A percentile compares a stretch with the other conserved stretches of the same genome.
Conservation (phyloP, 176 grass and related monocot species). For the Otatea glauca region DNA sequence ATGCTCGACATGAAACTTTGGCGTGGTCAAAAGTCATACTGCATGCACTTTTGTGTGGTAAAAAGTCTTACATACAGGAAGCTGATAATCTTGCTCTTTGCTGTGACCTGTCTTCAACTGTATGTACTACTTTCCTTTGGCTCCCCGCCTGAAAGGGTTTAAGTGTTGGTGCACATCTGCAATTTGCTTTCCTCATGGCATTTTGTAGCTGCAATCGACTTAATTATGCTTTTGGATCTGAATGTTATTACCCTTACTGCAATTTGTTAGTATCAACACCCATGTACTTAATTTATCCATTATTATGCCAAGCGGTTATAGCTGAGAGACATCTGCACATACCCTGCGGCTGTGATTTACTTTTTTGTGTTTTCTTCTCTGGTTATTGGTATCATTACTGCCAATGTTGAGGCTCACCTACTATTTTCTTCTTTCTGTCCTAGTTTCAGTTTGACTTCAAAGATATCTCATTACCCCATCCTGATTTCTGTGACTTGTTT, state of each 20-base stretch:
- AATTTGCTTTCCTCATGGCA: neutral
- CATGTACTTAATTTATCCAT: neutral
- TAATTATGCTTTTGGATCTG: slow-evolving; percentile 3
- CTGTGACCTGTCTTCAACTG: neutral
- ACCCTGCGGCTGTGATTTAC: neutral
- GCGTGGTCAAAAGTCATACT: neutral
- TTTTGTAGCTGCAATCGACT: slow-evolving; percentile 16
- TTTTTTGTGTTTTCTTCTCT: neutral
- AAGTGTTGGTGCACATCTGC: neutral
- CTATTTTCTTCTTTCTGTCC: neutral
- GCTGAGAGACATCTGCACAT: neutral
- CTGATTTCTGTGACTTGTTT: slow-evolving; percentile 31
- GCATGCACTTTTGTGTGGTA: neutral
- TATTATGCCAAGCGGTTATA: neutral
- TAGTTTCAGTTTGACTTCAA: neutral
- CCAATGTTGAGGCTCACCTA: slow-evolving; percentile 4
- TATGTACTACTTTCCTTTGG: neutral
- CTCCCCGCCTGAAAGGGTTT: neutral
- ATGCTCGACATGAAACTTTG: neutral
- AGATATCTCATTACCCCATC: neutral
- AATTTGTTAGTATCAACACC: slow-evolving; percentile 13
- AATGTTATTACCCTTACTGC: neutral
- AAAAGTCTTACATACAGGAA: neutral
- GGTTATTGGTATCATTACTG: neutral
- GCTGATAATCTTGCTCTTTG: neutral